Evolutionary conservation across 176 grass and related monocot species (phyloP).

Genomic region (Alloteropsis semialata): DNA sequence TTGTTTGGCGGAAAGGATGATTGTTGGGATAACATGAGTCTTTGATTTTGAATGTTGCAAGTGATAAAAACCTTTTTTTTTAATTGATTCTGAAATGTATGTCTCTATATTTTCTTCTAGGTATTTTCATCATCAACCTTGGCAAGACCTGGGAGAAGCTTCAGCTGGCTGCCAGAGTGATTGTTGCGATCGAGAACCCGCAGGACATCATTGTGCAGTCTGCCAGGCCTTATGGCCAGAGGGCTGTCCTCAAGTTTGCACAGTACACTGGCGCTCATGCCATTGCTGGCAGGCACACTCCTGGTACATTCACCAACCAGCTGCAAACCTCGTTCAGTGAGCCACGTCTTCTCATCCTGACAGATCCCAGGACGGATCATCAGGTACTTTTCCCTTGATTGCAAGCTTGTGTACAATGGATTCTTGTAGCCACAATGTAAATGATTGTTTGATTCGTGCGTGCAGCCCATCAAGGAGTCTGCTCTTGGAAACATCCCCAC

Average conservation of each 20-base stretch:
- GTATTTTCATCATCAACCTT: constrained; percentile 74
- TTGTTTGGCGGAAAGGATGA: not conserved
- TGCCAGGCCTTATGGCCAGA: constrained; percentile 73
- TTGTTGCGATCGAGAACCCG: constrained; percentile 68
- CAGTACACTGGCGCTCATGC: constrained; percentile 78
- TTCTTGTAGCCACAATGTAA: not conserved
- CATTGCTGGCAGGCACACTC: constrained; percentile 78
- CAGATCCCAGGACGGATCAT: constrained; percentile 73
- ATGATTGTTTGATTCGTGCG: not conserved
- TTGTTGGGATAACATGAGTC: not conserved
- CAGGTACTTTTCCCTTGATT: constrained; percentile 34
- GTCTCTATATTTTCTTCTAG: not conserved
- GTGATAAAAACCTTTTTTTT: not conserved
- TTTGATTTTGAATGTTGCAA: not conserved
- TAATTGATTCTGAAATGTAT: not conserved
- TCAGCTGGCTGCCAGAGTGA: constrained; percentile 63
- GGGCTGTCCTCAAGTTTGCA: constrained; percentile 77
- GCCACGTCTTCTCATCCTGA: constrained; percentile 72
- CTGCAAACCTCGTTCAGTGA: constrained; percentile 76
- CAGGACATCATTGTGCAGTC: constrained; percentile 82
- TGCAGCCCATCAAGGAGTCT: constrained; percentile 22
- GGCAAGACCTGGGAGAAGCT: constrained; percentile 79
- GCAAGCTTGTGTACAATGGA: not conserved
- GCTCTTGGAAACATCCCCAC: constrained; percentile 23
- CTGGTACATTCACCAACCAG: constrained; percentile 81